Base-by-base conservation (phyloP, 73 alveolate species). In the Paramecium sexaurelia region DNA sequence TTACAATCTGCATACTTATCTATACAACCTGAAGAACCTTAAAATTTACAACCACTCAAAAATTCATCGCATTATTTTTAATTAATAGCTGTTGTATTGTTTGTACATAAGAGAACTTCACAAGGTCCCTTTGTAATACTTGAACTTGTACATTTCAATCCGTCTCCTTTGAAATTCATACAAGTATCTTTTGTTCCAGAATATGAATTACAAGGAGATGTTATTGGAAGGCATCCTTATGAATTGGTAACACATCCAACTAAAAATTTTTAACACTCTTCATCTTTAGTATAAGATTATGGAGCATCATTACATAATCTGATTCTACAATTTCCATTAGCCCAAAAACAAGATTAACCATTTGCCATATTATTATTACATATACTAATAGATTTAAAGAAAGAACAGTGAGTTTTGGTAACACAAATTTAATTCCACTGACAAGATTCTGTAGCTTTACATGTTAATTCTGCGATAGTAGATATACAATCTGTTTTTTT, bases 301-400 rank as follows among this genome's bases (percentile, higher is more conserved):
- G 90, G 90, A 33, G 83, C 39, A 61, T 61, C 83, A 61, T 6
- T 29, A 26, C 83, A 61, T 61, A 29, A 61, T 61, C 83, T 61
- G 9, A 32, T 13, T 61, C 83, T 61, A 29, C 83, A 61, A 61
- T 26, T 20, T 0, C 45, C 32, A 39, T 20, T 20, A 29, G 19
- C 32, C 90, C 90, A 78, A 7, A 29, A 41, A 20, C 90, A 78
- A 13, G 33, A 6, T 43, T 78, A 7, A 10, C 55, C 75, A 13
- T 40, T 40, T 29, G 75, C 86, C 61, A 35, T 5, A 71, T 71
- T 71, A 71, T 71, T 71, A 35, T 35, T 27, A 37, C 86, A 71
- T 1, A 71, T n/a, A 71, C 57, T 37, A 27, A 71, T 71, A n/a
- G 11, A 33, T 0, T 11, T 71, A 37, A 33, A 71, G 13, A 11